Evolutionary conservation across 345 rosid species (phyloP), one percentile per base, ranked within the genome.

Genomic region (Mercurialis annua): DNA sequence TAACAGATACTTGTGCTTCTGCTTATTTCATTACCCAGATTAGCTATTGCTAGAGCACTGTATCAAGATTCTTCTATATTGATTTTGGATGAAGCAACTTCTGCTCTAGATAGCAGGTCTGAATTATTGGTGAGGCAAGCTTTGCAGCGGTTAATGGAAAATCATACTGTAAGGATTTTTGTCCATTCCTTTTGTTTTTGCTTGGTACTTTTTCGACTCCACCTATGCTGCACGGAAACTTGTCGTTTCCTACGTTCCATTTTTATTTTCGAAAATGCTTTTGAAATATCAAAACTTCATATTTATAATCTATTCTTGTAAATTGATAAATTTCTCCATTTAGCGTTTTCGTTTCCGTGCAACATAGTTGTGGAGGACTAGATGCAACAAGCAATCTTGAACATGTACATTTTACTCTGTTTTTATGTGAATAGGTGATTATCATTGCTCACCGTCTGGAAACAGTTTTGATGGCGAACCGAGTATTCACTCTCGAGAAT

Each of bases 21-120:
- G 42, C 10, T 26, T 69, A 31, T 36, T 59, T 52, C 21, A 67
- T 43, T 76, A 66, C 73, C 80, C 84, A 93, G 97, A 76, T 71
- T 94, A 72, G 96, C 97, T 59, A 94, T 94, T 33, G 96, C 97
- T 49, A 86, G 99, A 78, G 97, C 97, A 48, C 80, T 94, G 21
- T 89, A 94, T 70, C 94, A 89, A 76, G 81, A 86, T 58, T 82
- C 92, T 26, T 81, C 92, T 18, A 79, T 94, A 72, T 73, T 94
- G 80, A 84, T 94, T 62, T 83, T 94, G 81, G 99, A 94, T 76
- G 99, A 94, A 83, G 99, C 99, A 71, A 94, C 99, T 56, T 94
- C 97, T 67, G 99, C 97, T 27, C 76, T 94, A 62, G 96, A 94
- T 83, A 86, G 92, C 80, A 84, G 81, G 84, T 89, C 96, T 6